Evolutionary conservation across 441 rosid species (phyloP).

Genomic region (Jatropha podagrica): DNA sequence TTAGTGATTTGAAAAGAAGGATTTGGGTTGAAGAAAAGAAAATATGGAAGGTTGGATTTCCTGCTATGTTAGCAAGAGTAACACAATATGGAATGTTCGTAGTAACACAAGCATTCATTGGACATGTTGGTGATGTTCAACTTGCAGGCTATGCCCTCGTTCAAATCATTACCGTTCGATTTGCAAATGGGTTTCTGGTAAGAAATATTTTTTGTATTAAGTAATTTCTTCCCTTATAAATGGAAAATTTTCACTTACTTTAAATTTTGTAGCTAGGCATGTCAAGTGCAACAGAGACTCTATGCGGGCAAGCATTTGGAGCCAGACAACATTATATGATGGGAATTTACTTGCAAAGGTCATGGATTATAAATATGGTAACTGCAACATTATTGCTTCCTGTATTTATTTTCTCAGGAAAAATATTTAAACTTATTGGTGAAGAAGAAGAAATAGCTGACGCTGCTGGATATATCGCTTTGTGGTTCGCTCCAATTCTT

Average conservation of each 20-base stretch:
- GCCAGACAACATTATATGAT: constrained; percentile 56
- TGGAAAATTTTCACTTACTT: not conserved
- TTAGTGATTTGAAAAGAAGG: constrained; percentile 12
- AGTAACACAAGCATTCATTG: constrained; percentile 37
- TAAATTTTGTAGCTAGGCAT: constrained; percentile 42
- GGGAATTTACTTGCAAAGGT: constrained; percentile 55
- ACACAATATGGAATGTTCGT: constrained; percentile 28
- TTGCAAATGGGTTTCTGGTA: constrained; percentile 28
- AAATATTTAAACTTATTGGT: constrained; percentile 37
- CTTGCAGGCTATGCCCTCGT: constrained; percentile 35
- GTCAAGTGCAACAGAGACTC: constrained; percentile 67
- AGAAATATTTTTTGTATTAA: not conserved
- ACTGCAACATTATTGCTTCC: constrained; percentile 47
- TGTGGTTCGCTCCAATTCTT: constrained; percentile 40
- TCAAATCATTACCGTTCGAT: constrained; percentile 21
- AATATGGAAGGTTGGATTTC: constrained; percentile 30
- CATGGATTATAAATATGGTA: constrained; percentile 38
- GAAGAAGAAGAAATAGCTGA: constrained; percentile 34
- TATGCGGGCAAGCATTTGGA: constrained; percentile 74
- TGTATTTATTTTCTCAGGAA: constrained; percentile 32
- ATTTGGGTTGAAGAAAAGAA: constrained; percentile 25
- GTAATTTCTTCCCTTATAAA: not conserved
- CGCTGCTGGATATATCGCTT: constrained; percentile 35
- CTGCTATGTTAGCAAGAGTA: constrained; percentile 28
- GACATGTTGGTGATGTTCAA: constrained; percentile 24